These are phyloP conservation scores for Pseudocercospora crystallina DNA, from an alignment of 2,329 filamentous ascomycete genomes.

Conservation along the genomic window DNA sequence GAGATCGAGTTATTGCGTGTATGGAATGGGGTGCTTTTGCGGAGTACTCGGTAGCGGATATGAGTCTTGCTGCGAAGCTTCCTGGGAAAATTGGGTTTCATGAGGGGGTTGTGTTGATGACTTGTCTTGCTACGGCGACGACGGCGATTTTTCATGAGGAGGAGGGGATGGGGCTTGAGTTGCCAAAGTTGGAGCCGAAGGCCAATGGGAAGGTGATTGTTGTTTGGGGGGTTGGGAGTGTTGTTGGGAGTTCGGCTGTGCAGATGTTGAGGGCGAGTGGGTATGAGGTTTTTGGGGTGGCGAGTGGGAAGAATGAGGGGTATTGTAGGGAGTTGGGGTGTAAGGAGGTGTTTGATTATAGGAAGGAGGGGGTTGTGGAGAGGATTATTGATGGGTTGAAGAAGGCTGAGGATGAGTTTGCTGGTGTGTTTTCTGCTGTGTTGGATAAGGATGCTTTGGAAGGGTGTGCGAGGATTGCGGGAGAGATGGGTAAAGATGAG, in stretches of 20 bases:
- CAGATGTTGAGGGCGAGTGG: constrained; percentile 48
- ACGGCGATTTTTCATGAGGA: constrained; percentile 22
- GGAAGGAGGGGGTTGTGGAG: constrained; percentile 36
- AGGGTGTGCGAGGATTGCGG: constrained; percentile 10
- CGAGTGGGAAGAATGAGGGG: constrained; percentile 46
- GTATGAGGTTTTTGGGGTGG: constrained; percentile 48
- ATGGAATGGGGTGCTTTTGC: constrained; percentile 24
- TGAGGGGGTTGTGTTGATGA: constrained; percentile 23
- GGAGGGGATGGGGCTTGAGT: constrained; percentile 14
- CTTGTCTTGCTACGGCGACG: constrained; percentile 24
- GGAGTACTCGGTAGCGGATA: constrained; percentile 19
- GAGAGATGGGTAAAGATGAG: constrained; percentile 4
- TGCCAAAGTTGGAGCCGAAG: constrained; percentile 18
- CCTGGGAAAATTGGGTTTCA: constrained; percentile 24
- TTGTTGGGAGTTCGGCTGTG: constrained; percentile 48
- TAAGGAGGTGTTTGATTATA: constrained; percentile 47
- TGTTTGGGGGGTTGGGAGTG: constrained; percentile 55
- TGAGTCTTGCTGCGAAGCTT: constrained; percentile 13
- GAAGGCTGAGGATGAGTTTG: constrained; percentile 20
- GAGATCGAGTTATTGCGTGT: constrained; percentile 9
- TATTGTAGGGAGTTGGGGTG: constrained; percentile 48
- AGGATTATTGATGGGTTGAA: constrained; percentile 33
- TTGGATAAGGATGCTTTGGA: constrained; percentile 8
- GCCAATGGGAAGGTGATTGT: constrained; percentile 39
- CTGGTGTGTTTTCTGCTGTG: constrained; percentile 31